Evolutionary conservation across 768 basidiomycete species (phyloP), one percentile per base, ranked within the genome.

Genomic region (Pleurotus djamor): DNA sequence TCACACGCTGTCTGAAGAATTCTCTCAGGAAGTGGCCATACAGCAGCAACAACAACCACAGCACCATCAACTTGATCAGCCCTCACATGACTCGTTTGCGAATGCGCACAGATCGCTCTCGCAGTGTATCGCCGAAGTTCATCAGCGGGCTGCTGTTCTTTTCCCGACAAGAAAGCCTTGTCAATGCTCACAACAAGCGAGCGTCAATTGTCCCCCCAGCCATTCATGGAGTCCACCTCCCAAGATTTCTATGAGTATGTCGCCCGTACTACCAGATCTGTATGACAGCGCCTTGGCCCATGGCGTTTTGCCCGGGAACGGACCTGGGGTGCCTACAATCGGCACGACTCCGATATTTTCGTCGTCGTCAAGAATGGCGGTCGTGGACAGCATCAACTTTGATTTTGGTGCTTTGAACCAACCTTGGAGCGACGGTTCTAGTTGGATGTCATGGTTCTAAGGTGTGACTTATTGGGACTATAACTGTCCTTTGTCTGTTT

Each of bases 381-480:
- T 76, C 5, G 74, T 77, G 45, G 79, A 81, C 59, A 75, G 77
- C 16, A 65, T 79, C 17, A 79, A 79, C 63, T 78, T 83, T 61
- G 81, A 83, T 62, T 67, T 81, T 37, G 80, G 80, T 0, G 79
- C 79, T 6, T 63, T 83, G 60, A 74, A 76, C 56, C 71, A 76
- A 47, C 74, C 65, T 48, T 63, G 61, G 61, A 72, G 62, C 17
- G 79, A 79, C 38, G 54, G 54, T 13, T 28, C 36, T 57, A 73
- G 69, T 52, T 80, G 76, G 75, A 79, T 81, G 80, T 74, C 75
- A 12, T 81, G 80, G 68, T 81, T 81, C 62, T 81, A 71, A 62
- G 36, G n/a, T 16, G 21, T 16, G 52, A 45, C 5, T 52, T 28
- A 28, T 28, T 41, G 9, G 38, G 38, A n/a, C 38, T 41, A 2